Evolutionary conservation across 805 yeast species (phyloP), one percentile per base, ranked within the genome.

Genomic region (Metschnikowia drakensbergensis): DNA sequence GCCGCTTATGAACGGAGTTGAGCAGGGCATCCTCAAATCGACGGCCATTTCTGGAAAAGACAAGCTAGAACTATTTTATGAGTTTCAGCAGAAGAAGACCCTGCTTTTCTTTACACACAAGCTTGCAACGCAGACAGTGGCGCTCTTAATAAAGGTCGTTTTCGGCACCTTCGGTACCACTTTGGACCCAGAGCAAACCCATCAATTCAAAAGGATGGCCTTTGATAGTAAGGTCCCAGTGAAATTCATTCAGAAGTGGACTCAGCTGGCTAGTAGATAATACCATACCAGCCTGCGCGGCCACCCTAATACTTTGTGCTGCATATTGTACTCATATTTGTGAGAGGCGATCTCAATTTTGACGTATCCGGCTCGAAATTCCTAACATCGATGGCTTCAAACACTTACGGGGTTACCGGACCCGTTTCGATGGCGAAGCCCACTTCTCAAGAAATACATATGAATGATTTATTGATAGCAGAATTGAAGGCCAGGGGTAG

Each of bases 341-440:
- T 25, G 29, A 28, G 42, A 38, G 42, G 42, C 31, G 9, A 29
- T 28, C 30, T 26, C 25, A 29, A 7, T 9, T 26, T 10, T n/a
- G 26, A 10, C 26, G 31, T 29, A 35, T 23, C 26, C 6, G 23
- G 27, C 37, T 26, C 37, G 37, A 35, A n/a, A 10, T 35, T 35
- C 27, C n/a, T 35, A 35, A 22, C 37, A 35, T 35, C 37, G 13
- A 35, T 35, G 37, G 37, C 37, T 35, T 35, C 37, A 23, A 35
- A 35, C 37, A 35, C 37, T 10, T 35, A 35, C 37, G 37, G 37
- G 37, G 37, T 35, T 26, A 35, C 37, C 23, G 37, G 37, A 28
- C 97, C 98, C 1, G 86, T 92, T 34, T 88, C 97, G 0, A 66
- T 76, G n/a, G 88, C 83, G 0, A 88, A 87, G 7, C 91, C 99